Conservation (phyloP, 352 stramenopile genomes). For the Phytophthora crassamura region DNA sequence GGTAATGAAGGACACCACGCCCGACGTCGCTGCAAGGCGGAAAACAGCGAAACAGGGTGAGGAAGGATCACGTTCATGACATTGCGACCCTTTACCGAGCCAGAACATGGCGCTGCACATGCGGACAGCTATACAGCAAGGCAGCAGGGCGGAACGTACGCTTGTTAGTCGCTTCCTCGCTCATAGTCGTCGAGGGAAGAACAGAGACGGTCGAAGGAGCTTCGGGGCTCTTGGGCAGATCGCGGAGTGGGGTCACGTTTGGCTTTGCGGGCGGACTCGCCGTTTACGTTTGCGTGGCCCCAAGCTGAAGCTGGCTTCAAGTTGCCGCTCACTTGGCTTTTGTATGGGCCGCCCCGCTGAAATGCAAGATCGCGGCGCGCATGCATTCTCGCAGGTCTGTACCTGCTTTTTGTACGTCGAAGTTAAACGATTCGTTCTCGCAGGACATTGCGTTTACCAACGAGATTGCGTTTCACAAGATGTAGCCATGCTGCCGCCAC, state of each 20-base stretch:
- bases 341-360: conserved; percentile 22
- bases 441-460: conserved; percentile 22
- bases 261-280: conserved; percentile 30
- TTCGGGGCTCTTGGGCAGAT: conserved; percentile 26
- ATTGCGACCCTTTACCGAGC: neutral
- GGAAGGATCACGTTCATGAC: neutral
- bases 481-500: neutral
- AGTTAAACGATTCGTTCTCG: conserved; percentile 14
- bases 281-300: conserved; percentile 44
- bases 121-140: too few relatives aligned
- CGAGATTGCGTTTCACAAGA: conserved; percentile 36
- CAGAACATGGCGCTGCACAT: too few relatives aligned
- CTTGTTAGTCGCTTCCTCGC: conserved; percentile 53
- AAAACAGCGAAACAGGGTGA: neutral
- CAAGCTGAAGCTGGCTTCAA: conserved; percentile 34
- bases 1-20: conserved; percentile 94
- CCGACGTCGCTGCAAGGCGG: conserved; percentile 63
- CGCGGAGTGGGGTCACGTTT: conserved; percentile 44
- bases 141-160: conserved; percentile 14
- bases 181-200: conserved; percentile 33
- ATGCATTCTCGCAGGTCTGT: conserved; percentile 3
- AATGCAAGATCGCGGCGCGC: conserved; percentile 33
- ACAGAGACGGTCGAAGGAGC: conserved; percentile 5
- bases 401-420: conserved; percentile 14
- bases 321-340: conserved; percentile 28